These are phyloP conservation scores for Aristolochia contorta DNA, from an alignment of 164 flowering plant genomes.

Conservation along the genomic window DNA sequence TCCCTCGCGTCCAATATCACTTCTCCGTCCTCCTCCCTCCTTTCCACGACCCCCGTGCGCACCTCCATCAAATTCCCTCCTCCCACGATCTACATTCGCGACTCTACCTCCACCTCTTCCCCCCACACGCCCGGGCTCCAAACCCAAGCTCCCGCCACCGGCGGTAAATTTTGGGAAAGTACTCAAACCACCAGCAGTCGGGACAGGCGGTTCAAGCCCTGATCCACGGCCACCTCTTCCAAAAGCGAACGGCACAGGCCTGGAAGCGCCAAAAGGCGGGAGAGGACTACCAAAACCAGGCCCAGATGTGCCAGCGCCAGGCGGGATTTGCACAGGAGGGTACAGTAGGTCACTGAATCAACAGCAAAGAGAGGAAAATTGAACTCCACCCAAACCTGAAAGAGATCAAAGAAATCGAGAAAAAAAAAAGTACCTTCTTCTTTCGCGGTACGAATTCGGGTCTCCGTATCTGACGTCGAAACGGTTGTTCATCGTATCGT, in stretches of 20 bases:
- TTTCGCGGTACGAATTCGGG: constrained; percentile 63
- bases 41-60: constrained; percentile 4
- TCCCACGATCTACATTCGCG: constrained; percentile 2
- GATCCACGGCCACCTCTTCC: constrained; percentile 8
- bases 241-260: background rate
- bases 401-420: background rate
- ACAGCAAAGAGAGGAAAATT: background rate
- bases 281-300: background rate
- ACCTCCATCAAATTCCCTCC: constrained; percentile 6
- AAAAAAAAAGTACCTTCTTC: constrained; percentile 49
- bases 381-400: background rate
- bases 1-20: constrained; percentile 20
- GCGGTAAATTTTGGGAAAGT: background rate
- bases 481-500: constrained; percentile 20
- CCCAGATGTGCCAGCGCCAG: constrained; percentile 11
- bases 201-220: background rate
- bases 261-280: constrained; percentile 3
- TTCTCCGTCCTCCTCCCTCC: constrained; percentile 10
- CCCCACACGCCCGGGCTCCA: constrained; percentile 22
- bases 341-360: constrained; percentile 34
- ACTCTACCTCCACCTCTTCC: constrained; percentile 15
- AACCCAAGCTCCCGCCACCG: constrained; percentile 19
- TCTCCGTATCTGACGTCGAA: constrained; percentile 54
- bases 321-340: constrained; percentile 19
- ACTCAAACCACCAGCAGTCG: background rate